phyloP scores from a whole-genome alignment of 2,329 filamentous ascomycete species.

The Ophiosphaerella narmari region DNA sequence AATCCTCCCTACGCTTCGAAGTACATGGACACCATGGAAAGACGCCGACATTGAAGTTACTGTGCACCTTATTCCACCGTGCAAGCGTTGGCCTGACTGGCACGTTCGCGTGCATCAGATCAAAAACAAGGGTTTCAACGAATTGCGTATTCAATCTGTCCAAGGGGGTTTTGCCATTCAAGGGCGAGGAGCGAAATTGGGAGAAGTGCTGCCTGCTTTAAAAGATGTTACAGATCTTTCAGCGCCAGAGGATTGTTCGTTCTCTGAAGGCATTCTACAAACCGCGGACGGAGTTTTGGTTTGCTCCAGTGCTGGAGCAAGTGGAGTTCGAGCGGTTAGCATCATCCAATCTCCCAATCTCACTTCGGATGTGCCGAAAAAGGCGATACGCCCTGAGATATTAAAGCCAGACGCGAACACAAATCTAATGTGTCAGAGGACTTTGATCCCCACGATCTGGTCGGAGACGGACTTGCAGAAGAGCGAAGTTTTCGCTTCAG shows the following conservation, averaged over 20 bases:
- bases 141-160: constrained; percentile 8
- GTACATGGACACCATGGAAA: constrained; percentile 37
- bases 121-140: constrained; percentile 4
- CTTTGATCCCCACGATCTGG: constrained; percentile 33
- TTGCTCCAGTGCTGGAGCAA: constrained; percentile 35
- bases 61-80: constrained; percentile 31
- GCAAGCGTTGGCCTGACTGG: constrained; percentile 36
- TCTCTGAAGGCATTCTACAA: constrained; percentile 26
- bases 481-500: constrained; percentile 15
- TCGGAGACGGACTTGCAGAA: neutral
- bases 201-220: constrained; percentile 21
- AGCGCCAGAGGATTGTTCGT: neutral
- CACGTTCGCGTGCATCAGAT: constrained; percentile 31
- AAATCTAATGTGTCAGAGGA: constrained; percentile 41
- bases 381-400: constrained; percentile 6
- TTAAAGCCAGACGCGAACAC: constrained; percentile 44
- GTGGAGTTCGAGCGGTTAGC: constrained; percentile 25
- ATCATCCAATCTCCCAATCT: neutral
- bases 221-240: neutral
- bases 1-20: constrained; percentile 15
- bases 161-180: constrained; percentile 41
- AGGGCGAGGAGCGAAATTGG: constrained; percentile 23
- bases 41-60: constrained; percentile 30
- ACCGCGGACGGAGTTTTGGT: constrained; percentile 13
- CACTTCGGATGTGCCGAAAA: neutral